phyloP scores from a whole-genome alignment of 805 yeast genomes.

The Saturnispora quitensis region DNA sequence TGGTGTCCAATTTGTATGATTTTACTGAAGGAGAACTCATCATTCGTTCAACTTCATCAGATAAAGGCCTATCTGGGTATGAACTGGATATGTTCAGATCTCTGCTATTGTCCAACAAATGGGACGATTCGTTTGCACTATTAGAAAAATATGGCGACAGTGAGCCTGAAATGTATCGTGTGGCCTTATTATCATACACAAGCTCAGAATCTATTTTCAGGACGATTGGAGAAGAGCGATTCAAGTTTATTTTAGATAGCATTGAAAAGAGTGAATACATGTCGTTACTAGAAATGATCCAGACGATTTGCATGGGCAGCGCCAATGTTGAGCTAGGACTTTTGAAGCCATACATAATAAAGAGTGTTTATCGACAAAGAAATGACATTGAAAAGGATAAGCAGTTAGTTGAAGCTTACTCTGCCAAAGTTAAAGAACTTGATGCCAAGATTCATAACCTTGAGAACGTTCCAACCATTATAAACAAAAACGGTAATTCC shows the following conservation, averaged over 20 bases:
- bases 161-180: slow-evolving; percentile 56
- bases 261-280: slow-evolving; percentile 45
- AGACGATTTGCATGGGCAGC: slow-evolving; percentile 35
- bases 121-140: slow-evolving; percentile 46
- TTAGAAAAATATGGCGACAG: slow-evolving; percentile 50
- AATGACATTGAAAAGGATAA: slow-evolving; percentile 61
- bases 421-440: slow-evolving; percentile 52
- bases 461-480: slow-evolving; percentile 36
- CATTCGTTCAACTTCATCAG: slow-evolving; percentile 20
- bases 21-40: slow-evolving; percentile 41
- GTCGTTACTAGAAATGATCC: slow-evolving; percentile 59
- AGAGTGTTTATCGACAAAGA: slow-evolving; percentile 48
- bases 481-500: slow-evolving; percentile 29
- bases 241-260: slow-evolving; percentile 40
- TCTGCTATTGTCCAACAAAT: slow-evolving; percentile 48
- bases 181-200: slow-evolving; percentile 55
- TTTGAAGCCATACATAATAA: slow-evolving; percentile 58
- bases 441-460: slow-evolving; percentile 44
- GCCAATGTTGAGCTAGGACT: slow-evolving; percentile 42
- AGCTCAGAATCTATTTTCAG: slow-evolving; percentile 44
- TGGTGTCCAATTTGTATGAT: slow-evolving; percentile 49
- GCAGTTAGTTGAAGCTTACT: slow-evolving; percentile 58
- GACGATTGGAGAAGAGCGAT: slow-evolving; percentile 42
- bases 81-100: slow-evolving; percentile 62
- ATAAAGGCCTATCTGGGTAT: slow-evolving; percentile 16